Conservation (phyloP, 2,329 filamentous ascomycete genomes). For the Aspergillus hiratsukae region DNA sequence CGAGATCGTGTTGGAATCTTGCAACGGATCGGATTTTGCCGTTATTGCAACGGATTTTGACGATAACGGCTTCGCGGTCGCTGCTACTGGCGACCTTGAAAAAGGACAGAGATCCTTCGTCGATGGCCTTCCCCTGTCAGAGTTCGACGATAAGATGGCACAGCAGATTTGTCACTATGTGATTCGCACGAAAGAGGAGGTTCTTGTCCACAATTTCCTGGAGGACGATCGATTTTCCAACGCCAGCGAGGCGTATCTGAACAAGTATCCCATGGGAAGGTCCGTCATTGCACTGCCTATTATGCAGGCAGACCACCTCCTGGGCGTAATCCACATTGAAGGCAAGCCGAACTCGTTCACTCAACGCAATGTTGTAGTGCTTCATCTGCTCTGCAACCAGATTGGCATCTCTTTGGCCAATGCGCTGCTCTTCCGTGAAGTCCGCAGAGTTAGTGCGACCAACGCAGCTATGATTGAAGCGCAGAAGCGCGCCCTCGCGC, state of each 20-base stretch:
- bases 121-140: conserved; percentile 53
- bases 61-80: conserved; percentile 56
- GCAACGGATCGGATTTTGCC: conserved; percentile 56
- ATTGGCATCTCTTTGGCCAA: conserved; percentile 62
- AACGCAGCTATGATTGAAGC: conserved; percentile 64
- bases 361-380: conserved; percentile 51
- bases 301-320: conserved; percentile 54
- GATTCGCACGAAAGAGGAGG: conserved; percentile 58
- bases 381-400: conserved; percentile 59
- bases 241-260: conserved; percentile 53
- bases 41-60: conserved; percentile 59
- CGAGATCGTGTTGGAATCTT: conserved; percentile 60
- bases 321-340: conserved; percentile 60
- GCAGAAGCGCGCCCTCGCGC: conserved; percentile 58
- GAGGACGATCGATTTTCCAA: conserved; percentile 64
- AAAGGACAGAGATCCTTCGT: conserved; percentile 51
- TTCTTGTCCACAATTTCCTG: conserved; percentile 59
- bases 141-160: conserved; percentile 55
- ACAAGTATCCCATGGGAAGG: conserved; percentile 52
- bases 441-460: conserved; percentile 58
- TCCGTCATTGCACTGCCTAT: conserved; percentile 62
- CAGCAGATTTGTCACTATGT: conserved; percentile 60
- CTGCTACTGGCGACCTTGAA: conserved; percentile 57
- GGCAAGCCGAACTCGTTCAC: conserved; percentile 61
- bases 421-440: conserved; percentile 57